Percentiles rank a stretch among this genome's conserved stretches.
Conservation (phyloP, 169 alveolate genomes). For the Eimeria acervulina region DNA sequence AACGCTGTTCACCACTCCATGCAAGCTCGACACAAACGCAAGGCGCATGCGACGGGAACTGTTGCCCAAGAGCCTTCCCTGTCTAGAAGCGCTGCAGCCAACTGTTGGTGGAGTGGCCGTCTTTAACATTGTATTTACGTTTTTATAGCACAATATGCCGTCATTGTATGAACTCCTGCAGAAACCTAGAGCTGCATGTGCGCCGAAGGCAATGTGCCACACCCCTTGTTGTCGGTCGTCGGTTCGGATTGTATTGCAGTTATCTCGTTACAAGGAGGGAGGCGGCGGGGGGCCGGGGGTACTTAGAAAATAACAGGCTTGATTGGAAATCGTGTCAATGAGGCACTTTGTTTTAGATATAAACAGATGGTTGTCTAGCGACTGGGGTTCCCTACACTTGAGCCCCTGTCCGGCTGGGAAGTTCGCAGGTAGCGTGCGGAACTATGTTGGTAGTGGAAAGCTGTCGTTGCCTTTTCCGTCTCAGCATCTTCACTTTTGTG, state of each 20-base stretch:
- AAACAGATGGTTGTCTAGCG: background rate
- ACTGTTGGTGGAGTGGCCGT: background rate
- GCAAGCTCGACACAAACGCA: constrained; percentile 13
- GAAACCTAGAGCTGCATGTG: background rate
- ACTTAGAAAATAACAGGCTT: background rate
- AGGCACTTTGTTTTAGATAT: background rate
- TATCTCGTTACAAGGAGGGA: background rate
- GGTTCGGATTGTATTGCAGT: background rate
- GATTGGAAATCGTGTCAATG: background rate
- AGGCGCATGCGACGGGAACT: constrained; percentile 62
- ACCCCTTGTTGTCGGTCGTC: background rate
- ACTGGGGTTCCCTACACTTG: background rate
- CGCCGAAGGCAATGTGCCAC: background rate
- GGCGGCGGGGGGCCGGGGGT: no score
- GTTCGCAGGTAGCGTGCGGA: background rate
- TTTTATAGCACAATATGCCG: background rate
- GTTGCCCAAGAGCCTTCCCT: constrained; percentile 9
- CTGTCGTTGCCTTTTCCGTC: background rate
- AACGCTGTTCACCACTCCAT: background rate
- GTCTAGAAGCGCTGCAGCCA: background rate
- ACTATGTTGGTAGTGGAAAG: background rate
- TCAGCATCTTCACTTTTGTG: background rate
- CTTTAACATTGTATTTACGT: background rate
- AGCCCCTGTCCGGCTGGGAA: background rate
- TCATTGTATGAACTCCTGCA: background rate